Evolutionary conservation across 2,329 filamentous ascomycete genomes (phyloP), one percentile per base, ranked within the genome.

Genomic region (Neofusicoccum laricinum): DNA sequence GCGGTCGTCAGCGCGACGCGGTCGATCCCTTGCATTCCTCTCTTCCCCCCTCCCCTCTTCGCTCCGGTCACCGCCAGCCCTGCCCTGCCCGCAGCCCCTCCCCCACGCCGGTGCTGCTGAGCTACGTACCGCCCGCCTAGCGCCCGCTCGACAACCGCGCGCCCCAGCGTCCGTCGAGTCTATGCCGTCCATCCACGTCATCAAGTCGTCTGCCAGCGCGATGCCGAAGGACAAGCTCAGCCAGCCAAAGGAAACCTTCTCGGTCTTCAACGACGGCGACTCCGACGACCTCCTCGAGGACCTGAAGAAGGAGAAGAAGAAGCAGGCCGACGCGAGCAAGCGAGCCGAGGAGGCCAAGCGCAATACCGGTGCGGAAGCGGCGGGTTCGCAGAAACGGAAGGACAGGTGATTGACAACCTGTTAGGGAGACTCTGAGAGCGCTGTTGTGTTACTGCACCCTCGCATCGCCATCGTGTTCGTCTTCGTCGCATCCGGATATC

Each of bases 211-310:
- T 2, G 25, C 55, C 55, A 34, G 32, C 10, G 25, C 21, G 5
- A 59, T 59, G 55, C 40, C 55, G 10, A 59, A 59, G 30, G 55
- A 59, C 55, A 59, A 59, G 55, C 25, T 59, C 40, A 59, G n/a
- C 41, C 55, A 59, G 55, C 55, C 55, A 40, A 59, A 59, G 30
- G 55, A 59, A 45, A 59, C 55, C 55, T 59, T 59, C 30, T 59
- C 55, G 11, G 55, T 59, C 55, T 59, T 59, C 55, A 59, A 59
- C 41, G 55, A 59, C 41, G 55, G 55, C 55, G 55, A 59, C 41
- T 59, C 55, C 25, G 55, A 59, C 55, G 55, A 59, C 41, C 40
- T 59, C 4, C 55, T 59, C 30, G 55, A 59, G 41, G 55, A 59
- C 25, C n/a, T 59, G 15, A 59, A 59, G 41, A 46, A 45, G 30